Conservation (phyloP, 2,329 filamentous ascomycete genomes). For the Diaporthe citrichinensis region DNA sequence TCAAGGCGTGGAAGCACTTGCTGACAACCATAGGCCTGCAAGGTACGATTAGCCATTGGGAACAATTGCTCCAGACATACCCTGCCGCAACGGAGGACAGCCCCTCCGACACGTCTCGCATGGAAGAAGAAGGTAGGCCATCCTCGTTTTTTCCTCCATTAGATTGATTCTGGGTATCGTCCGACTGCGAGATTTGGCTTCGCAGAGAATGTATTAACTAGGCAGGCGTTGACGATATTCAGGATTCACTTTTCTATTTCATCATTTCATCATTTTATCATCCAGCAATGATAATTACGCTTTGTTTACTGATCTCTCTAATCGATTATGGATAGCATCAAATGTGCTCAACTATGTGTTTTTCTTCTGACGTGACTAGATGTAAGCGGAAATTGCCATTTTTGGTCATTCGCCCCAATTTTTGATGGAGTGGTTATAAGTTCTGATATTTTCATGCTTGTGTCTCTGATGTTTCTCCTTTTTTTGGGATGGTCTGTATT, state of each 20-base stretch:
- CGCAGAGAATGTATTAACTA: not conserved
- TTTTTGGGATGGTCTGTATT: not conserved
- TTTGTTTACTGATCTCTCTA: not conserved
- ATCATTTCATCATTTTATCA: too few relatives aligned
- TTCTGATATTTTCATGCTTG: not conserved
- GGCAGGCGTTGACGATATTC: not conserved
- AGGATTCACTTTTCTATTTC: not conserved
- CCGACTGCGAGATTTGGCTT: not conserved
- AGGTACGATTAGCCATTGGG: not conserved
- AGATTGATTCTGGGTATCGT: not conserved
- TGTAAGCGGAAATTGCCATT: too few relatives aligned
- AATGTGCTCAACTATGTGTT: not conserved
- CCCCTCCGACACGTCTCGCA: not conserved
- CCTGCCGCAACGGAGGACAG: not conserved
- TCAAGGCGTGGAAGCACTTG: conserved; percentile 4
- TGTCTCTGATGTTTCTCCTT: not conserved
- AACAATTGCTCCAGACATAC: not conserved
- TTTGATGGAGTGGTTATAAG: not conserved
- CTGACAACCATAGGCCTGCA: not conserved
- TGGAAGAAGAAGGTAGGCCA: not conserved
- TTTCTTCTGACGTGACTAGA: not conserved
- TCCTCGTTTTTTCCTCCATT: not conserved
- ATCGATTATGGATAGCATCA: not conserved
- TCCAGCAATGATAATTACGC: too few relatives aligned
- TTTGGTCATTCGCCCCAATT: too few relatives aligned